These are phyloP conservation scores for Sclerotinia trifoliorum DNA, from an alignment of 2,329 filamentous ascomycete genomes.

Conservation along the genomic window DNA sequence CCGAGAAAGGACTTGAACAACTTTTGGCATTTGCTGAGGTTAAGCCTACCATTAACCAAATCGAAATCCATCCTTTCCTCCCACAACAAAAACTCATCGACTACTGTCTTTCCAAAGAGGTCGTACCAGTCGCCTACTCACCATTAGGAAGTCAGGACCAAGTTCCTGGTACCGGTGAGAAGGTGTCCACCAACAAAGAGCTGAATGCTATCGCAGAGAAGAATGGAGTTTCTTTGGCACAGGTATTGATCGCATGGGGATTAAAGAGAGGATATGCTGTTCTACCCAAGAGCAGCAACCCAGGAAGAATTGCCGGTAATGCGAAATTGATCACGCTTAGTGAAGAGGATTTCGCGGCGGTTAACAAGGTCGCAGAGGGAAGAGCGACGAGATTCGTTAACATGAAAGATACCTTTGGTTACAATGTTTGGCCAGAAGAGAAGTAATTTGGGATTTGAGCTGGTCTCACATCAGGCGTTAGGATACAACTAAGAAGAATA, in stretches of 20 bases:
- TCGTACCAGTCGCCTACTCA: slow-evolving; percentile 71
- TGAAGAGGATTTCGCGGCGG: slow-evolving; percentile 57
- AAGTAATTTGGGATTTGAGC: slow-evolving; percentile 18
- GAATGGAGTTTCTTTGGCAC: slow-evolving; percentile 58
- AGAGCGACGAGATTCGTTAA: slow-evolving; percentile 72
- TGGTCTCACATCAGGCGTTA: slow-evolving; percentile 7
- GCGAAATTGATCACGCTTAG: slow-evolving; percentile 64
- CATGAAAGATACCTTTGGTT: slow-evolving; percentile 79
- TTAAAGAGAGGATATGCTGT: slow-evolving; percentile 67
- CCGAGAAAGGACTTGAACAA: slow-evolving; percentile 52
- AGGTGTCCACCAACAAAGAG: slow-evolving; percentile 59
- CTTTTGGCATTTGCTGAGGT: slow-evolving; percentile 50
- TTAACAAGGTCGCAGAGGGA: slow-evolving; percentile 60
- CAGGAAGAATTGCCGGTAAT: slow-evolving; percentile 67
- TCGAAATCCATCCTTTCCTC: slow-evolving; percentile 74
- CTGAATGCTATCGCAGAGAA: slow-evolving; percentile 64
- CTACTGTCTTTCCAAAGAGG: slow-evolving; percentile 64
- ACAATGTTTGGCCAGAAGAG: slow-evolving; percentile 67
- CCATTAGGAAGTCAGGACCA: slow-evolving; percentile 65
- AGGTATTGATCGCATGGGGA: slow-evolving; percentile 71
- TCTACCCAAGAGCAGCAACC: slow-evolving; percentile 70
- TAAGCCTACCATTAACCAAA: slow-evolving; percentile 52
- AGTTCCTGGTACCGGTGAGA: slow-evolving; percentile 65
- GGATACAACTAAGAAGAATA: background rate
- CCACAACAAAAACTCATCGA: slow-evolving; percentile 69